These are phyloP conservation scores for Dendrobium officinale DNA, from an alignment of 106 monocot species.

Conservation along the genomic window DNA sequence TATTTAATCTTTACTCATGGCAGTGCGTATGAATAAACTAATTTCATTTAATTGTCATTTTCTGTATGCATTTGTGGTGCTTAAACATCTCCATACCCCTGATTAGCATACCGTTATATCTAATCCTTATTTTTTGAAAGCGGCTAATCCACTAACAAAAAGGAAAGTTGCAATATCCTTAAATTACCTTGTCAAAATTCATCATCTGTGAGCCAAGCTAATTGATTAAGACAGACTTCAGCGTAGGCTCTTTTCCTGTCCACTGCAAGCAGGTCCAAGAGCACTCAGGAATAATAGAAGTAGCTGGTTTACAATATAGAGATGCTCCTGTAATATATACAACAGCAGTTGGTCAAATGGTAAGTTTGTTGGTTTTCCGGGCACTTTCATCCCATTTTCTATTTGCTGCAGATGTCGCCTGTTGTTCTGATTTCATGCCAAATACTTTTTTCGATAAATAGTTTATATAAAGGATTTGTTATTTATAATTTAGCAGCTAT, in stretches of 20 bases:
- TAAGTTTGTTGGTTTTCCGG: background rate
- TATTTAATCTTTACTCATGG: no score
- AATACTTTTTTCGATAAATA: no score
- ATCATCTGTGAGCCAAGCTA: background rate
- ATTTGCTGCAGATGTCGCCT: background rate
- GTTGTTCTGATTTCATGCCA: no score
- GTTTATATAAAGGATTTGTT: background rate
- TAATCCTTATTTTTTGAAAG: background rate
- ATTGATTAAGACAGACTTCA: background rate
- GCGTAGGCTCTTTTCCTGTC: background rate
- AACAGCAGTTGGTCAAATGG: slow-evolving; percentile 45
- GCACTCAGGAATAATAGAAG: slow-evolving; percentile 29
- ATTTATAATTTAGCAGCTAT: background rate
- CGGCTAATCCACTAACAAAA: background rate
- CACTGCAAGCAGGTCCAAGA: slow-evolving; percentile 27
- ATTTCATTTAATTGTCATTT: background rate
- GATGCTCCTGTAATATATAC: slow-evolving; percentile 24
- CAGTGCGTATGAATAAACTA: background rate
- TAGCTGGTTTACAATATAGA: slow-evolving; percentile 25
- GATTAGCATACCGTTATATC: background rate
- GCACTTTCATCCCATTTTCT: background rate
- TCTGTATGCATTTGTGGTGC: background rate
- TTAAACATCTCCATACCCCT: background rate
- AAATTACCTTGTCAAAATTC: background rate
- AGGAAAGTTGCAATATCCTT: background rate